phyloP scores from a whole-genome alignment of 2,329 filamentous ascomycete genomes.

The Capronia epimyces region DNA sequence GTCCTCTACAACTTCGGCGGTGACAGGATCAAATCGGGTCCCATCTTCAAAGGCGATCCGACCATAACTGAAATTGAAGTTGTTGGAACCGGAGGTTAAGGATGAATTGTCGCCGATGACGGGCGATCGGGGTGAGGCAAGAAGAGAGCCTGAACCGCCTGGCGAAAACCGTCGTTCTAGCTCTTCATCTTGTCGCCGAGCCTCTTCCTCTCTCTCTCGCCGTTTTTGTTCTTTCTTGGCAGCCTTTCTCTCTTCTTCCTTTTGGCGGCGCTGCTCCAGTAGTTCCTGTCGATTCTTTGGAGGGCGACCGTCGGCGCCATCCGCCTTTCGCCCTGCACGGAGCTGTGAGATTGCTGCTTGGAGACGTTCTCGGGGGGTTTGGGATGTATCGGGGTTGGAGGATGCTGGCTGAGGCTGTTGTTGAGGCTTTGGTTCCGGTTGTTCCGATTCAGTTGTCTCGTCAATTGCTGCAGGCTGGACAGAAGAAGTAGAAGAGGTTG shows the following conservation, averaged over 20 bases:
- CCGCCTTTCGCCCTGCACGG: conserved; percentile 79
- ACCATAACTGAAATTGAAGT: conserved; percentile 86
- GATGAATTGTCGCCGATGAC: conserved; percentile 29
- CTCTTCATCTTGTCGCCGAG: conserved; percentile 54
- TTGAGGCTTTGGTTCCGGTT: conserved; percentile 1
- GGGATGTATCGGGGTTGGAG: conserved; percentile 9
- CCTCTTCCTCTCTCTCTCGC: conserved; percentile 74
- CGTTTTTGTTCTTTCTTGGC: conserved; percentile 81
- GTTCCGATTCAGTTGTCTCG: conserved; percentile 5
- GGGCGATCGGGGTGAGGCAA: conserved; percentile 51
- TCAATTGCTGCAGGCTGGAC: conserved; percentile 43
- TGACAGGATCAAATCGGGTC: conserved; percentile 66
- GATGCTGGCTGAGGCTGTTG: conserved; percentile 17
- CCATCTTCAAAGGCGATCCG: conserved; percentile 88
- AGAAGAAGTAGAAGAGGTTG: conserved; percentile 64
- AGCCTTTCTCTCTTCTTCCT: conserved; percentile 77
- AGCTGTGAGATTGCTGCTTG: conserved; percentile 79
- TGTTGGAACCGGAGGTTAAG: conserved; percentile 35
- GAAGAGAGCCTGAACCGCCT: conserved; percentile 54
- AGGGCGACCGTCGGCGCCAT: conserved; percentile 72
- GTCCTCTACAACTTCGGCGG: conserved; percentile 50
- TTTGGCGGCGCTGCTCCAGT: conserved; percentile 79
- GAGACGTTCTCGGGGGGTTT: conserved; percentile 53
- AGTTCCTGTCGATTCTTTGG: conserved; percentile 85
- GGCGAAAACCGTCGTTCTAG: conserved; percentile 52